A percentile compares a stretch with the other conserved stretches of the same genome.
These are phyloP conservation scores for Pythium plurisporium DNA, from an alignment of 352 stramenopile species.

Conservation along the genomic window DNA sequence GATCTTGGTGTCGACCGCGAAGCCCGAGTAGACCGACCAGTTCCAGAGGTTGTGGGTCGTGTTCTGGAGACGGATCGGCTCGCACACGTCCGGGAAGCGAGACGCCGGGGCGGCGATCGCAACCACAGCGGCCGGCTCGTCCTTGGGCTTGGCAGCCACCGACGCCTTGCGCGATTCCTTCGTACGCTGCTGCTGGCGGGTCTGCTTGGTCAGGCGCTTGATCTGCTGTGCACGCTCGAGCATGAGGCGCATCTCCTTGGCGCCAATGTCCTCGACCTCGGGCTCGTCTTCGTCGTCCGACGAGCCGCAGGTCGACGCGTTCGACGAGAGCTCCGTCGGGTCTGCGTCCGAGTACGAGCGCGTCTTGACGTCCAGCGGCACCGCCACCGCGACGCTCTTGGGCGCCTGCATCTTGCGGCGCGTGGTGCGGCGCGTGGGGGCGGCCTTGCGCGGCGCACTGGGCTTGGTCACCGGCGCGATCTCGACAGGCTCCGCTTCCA, in stretches of 20 bases:
- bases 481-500: background rate
- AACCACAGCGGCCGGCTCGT: background rate
- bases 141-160: slow-evolving; percentile 12
- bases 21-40: slow-evolving; percentile 32
- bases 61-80: slow-evolving; percentile 27
- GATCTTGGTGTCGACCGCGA: slow-evolving; percentile 18
- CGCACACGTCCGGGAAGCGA: slow-evolving; percentile 4
- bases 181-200: slow-evolving; percentile 6
- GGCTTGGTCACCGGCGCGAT: slow-evolving; percentile 1
- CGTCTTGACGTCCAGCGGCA: slow-evolving; percentile 16
- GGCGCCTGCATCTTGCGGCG: slow-evolving; percentile 12
- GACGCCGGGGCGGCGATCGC: background rate
- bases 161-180: slow-evolving; percentile 3
- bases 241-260: slow-evolving; percentile 33
- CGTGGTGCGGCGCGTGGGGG: background rate
- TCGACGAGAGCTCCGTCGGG: slow-evolving; percentile 20
- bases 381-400: slow-evolving; percentile 3
- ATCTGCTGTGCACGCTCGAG: slow-evolving; percentile 33
- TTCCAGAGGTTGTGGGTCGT: slow-evolving; percentile 29
- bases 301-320: slow-evolving; percentile 32
- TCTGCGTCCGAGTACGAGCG: slow-evolving; percentile 19
- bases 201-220: slow-evolving; percentile 28
- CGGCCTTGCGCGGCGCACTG: slow-evolving; percentile 1
- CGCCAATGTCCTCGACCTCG: slow-evolving; percentile 29
- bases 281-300: slow-evolving; percentile 30